Percentiles rank a stretch among this genome's conserved stretches.
phyloP scores from a whole-genome alignment of 192 early-diverging fungal genomes.

The Coemansia asiatica region DNA sequence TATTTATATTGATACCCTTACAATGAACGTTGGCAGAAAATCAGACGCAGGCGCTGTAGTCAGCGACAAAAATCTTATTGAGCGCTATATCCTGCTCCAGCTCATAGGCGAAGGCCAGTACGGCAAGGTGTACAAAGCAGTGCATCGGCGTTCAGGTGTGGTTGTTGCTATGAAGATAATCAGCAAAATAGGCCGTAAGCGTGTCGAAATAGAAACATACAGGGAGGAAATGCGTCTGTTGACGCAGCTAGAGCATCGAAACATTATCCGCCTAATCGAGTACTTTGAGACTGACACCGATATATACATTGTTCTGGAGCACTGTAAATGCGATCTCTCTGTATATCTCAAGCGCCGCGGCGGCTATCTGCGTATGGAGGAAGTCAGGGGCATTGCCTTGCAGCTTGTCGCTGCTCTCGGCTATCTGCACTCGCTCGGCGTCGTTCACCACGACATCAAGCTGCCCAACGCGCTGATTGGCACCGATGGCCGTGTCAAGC shows the following conservation, averaged over 20 bases:
- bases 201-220: slow-evolving; percentile 49
- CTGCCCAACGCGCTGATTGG: slow-evolving; percentile 66
- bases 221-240: slow-evolving; percentile 55
- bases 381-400: slow-evolving; percentile 41
- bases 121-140: slow-evolving; percentile 54
- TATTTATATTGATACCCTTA: neutral
- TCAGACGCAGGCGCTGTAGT: neutral
- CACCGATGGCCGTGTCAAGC: slow-evolving; percentile 57
- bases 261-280: slow-evolving; percentile 55
- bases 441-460: slow-evolving; percentile 76
- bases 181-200: slow-evolving; percentile 39
- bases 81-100: slow-evolving; percentile 51
- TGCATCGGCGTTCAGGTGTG: slow-evolving; percentile 35
- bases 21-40: neutral
- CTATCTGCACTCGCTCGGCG: slow-evolving; percentile 65
- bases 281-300: slow-evolving; percentile 51
- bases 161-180: slow-evolving; percentile 54
- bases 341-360: slow-evolving; percentile 38
- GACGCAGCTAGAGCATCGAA: slow-evolving; percentile 48
- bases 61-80: slow-evolving; percentile 6
- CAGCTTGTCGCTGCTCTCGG: slow-evolving; percentile 63
- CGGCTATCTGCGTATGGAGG: slow-evolving; percentile 46
- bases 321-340: slow-evolving; percentile 53
- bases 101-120: slow-evolving; percentile 57
- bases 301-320: slow-evolving; percentile 56